Percentiles rank a stretch among this genome's conserved stretches.
Conservation (phyloP, 1,284 basidiomycete species). For the Takashimella koratensis region DNA sequence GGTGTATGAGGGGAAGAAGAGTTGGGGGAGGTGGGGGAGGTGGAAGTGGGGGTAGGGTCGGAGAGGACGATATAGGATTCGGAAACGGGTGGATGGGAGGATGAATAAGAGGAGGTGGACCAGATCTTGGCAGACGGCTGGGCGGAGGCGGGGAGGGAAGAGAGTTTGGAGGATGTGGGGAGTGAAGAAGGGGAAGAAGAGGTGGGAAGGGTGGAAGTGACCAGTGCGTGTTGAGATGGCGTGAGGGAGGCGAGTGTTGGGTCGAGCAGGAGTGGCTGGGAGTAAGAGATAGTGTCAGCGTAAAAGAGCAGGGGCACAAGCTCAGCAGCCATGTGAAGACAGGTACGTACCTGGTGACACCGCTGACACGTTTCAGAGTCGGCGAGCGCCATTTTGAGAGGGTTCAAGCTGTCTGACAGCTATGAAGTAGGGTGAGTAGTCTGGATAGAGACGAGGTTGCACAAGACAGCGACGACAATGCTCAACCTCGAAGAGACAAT, state of each 20-base stretch:
- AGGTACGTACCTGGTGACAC: slow-evolving; percentile 38
- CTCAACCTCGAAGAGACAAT: no score
- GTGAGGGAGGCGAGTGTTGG: slow-evolving; percentile 75
- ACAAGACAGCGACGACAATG: neutral
- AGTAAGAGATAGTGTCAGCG: neutral
- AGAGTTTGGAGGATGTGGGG: slow-evolving; percentile 57
- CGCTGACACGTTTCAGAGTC: slow-evolving; percentile 37
- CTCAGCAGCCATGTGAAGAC: no score
- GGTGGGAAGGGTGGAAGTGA: slow-evolving; percentile 63
- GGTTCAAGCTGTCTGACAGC: neutral
- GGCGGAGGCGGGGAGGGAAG: slow-evolving; percentile 57
- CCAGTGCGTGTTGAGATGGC: slow-evolving; percentile 79
- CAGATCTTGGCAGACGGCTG: slow-evolving; percentile 28
- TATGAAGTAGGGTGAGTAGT: no score
- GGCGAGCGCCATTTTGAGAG: slow-evolving; percentile 2
- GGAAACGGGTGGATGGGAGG: slow-evolving; percentile 44
- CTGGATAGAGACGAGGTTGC: neutral
- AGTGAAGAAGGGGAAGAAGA: slow-evolving; percentile 28
- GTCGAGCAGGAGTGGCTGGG: slow-evolving; percentile 75
- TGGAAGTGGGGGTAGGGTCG: slow-evolving; percentile 57
- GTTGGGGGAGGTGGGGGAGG: slow-evolving; percentile 2
- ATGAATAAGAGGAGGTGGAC: slow-evolving; percentile 57
- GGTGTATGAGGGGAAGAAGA: neutral
- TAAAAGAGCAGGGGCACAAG: no score
- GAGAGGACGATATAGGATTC: slow-evolving; percentile 88